Base-by-base conservation (phyloP, 2,329 filamentous ascomycete species). In the Arthroderma uncinatum region DNA sequence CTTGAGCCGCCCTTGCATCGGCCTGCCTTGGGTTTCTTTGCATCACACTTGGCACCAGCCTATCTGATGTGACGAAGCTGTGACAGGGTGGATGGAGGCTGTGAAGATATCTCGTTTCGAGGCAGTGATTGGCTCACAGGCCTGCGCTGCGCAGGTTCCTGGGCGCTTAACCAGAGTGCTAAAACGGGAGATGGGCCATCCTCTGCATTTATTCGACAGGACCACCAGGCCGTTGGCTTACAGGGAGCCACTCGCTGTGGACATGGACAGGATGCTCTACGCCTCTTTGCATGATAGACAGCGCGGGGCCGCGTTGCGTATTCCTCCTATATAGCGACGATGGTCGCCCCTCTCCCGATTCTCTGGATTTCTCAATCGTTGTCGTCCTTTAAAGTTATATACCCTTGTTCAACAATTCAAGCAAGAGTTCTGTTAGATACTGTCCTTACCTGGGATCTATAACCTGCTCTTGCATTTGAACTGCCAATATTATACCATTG, bases 21-120 rank as follows among this genome's bases (percentile, higher is more conserved):
- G 28, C 5, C 2, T 14, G 12, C 1, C n/a, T 14, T 25, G 14
- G 44, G 8, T 25, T 30, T 7, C 10, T n/a, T 48, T 48, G 21
- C 44, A 48, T 48, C 23, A 48, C 44, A 48, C 44, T 48, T 48
- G 44, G 44, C 44, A 19, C 23, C 10, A 42, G 39, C 39, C 39
- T 42, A 28, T 48, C 25, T 12, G 12, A 21, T 48, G 44, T 48
- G 44, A 48, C 28, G 4, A 28, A 30, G 21, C 25, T 48, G 44
- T 48, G 44, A 48, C 23, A 48, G 12, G 44, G n/a, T 48, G 21
- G 44, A 30, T n/a, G 21, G 21, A 30, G 44, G 44, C 10, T 48
- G 23, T 28, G 44, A 30, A 48, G n/a, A 30, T 6, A n/a, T 12
- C 25, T 28, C 5, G 44, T 48, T 10, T n/a, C 44, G 28, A 21